Percentiles rank a stretch among this genome's conserved stretches.
These are phyloP conservation scores for Verticillium klebahnii DNA, from an alignment of 2,329 filamentous ascomycete genomes.

Conservation along the genomic window DNA sequence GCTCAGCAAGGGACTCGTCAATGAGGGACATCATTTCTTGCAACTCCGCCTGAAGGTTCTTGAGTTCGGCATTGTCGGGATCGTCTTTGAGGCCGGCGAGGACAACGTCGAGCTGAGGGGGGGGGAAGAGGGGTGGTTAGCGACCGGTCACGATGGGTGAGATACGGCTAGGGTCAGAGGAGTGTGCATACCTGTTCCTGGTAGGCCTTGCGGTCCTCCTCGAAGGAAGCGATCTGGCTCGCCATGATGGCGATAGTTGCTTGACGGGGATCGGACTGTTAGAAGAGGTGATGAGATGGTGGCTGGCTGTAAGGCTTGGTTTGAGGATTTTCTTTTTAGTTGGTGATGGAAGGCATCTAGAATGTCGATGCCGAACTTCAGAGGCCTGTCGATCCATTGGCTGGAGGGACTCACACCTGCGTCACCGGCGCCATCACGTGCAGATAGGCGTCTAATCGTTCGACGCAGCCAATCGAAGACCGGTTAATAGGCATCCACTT, in stretches of 20 bases:
- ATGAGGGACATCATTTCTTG: slow-evolving; percentile 75
- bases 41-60: slow-evolving; percentile 74
- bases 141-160: slow-evolving; percentile 11
- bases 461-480: not conserved
- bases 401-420: not conserved
- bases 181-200: slow-evolving; percentile 47
- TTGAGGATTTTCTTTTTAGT: not conserved
- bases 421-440: not conserved
- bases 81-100: slow-evolving; percentile 72
- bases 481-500: not conserved
- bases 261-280: not conserved
- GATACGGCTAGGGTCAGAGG: not conserved
- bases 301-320: not conserved
- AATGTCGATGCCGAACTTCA: not conserved
- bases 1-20: slow-evolving; percentile 75
- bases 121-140: not conserved
- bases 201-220: slow-evolving; percentile 50
- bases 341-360: not conserved
- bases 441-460: not conserved
- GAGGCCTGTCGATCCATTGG: not conserved
- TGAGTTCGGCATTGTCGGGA: slow-evolving; percentile 73
- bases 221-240: slow-evolving; percentile 35
- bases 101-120: slow-evolving; percentile 68
- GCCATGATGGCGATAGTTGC: slow-evolving; percentile 7
- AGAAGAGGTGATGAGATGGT: not conserved